Percentiles rank a stretch among this genome's conserved stretches.
phyloP scores from a whole-genome alignment of 495 filamentous ascomycete species.

The Hypoxylon rickii region DNA sequence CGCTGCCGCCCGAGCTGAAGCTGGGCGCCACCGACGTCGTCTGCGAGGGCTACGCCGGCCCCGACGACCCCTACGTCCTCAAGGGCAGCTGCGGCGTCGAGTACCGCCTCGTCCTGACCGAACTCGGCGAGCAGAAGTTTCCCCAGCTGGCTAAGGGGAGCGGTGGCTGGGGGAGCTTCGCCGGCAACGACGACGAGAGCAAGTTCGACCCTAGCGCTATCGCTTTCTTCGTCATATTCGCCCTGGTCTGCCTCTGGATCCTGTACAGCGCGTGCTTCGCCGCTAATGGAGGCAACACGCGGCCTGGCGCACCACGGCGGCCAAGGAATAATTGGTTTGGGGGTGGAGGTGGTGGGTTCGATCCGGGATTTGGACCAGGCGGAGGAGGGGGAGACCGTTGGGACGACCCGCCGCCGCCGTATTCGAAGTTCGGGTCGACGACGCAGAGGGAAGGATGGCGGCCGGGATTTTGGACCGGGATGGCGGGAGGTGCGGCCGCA shows the following conservation, averaged over 20 bases:
- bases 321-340: conserved; percentile 6
- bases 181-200: neutral
- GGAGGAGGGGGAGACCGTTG: conserved; percentile 55
- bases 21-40: conserved; percentile 88
- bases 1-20: conserved; percentile 81
- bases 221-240: conserved; percentile 40
- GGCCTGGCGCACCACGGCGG: conserved; percentile 6
- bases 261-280: conserved; percentile 48
- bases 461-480: conserved; percentile 88
- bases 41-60: conserved; percentile 82
- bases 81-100: conserved; percentile 93
- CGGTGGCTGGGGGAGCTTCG: conserved; percentile 13
- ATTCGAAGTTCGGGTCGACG: conserved; percentile 47
- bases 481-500: conserved; percentile 70
- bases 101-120: conserved; percentile 81
- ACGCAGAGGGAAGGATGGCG: conserved; percentile 62
- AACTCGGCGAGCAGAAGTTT: conserved; percentile 74
- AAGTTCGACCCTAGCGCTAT: conserved; percentile 5
- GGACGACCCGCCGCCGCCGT: conserved; percentile 63
- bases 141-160: conserved; percentile 47
- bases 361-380: conserved; percentile 46
- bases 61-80: conserved; percentile 81
- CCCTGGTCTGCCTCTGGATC: conserved; percentile 56
- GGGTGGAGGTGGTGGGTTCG: conserved; percentile 34
- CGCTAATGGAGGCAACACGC: neutral